Conservation (phyloP, 768 basidiomycete genomes). For the Russula sp. region DNA sequence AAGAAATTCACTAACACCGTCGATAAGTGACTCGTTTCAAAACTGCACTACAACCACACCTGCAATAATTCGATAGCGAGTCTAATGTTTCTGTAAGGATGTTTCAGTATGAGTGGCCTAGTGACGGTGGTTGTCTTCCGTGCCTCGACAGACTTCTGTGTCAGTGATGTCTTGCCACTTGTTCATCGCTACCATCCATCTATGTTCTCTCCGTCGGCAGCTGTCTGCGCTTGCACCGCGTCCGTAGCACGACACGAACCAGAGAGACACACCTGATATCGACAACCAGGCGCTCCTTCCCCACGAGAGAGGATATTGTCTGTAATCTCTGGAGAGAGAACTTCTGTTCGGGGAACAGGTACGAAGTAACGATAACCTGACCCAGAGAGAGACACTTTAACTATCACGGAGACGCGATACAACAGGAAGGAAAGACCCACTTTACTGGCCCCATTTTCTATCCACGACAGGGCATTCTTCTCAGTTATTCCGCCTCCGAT, state of each 20-base stretch:
- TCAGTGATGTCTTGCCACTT: constrained; percentile 97
- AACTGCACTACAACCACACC: constrained; percentile 36
- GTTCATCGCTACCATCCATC: constrained; percentile 97
- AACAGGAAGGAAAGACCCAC: constrained; percentile 33
- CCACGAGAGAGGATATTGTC: constrained; percentile 54
- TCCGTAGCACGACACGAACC: not conserved
- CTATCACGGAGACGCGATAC: constrained; percentile 1
- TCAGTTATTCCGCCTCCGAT: constrained; percentile 90
- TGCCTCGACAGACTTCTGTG: constrained; percentile 84
- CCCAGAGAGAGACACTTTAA: not conserved
- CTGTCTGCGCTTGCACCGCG: constrained; percentile 36
- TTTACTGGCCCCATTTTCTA: constrained; percentile 87
- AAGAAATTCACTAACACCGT: constrained; percentile 68
- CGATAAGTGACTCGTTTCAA: constrained; percentile 8
- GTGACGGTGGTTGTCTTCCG: constrained; percentile 12
- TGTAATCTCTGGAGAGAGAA: constrained; percentile 73
- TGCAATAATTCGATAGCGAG: constrained; percentile 74
- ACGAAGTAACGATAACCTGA: constrained; percentile 97
- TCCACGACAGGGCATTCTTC: constrained; percentile 76
- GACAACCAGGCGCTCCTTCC: constrained; percentile 85
- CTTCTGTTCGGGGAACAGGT: constrained; percentile 78
- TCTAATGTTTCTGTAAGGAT: constrained; percentile 61
- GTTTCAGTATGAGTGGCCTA: not conserved
- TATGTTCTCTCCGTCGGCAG: constrained; percentile 68
- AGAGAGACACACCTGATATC: constrained; percentile 72